Conservation (phyloP, 2,329 filamentous ascomycete species). For the Alternaria ventricosa region DNA sequence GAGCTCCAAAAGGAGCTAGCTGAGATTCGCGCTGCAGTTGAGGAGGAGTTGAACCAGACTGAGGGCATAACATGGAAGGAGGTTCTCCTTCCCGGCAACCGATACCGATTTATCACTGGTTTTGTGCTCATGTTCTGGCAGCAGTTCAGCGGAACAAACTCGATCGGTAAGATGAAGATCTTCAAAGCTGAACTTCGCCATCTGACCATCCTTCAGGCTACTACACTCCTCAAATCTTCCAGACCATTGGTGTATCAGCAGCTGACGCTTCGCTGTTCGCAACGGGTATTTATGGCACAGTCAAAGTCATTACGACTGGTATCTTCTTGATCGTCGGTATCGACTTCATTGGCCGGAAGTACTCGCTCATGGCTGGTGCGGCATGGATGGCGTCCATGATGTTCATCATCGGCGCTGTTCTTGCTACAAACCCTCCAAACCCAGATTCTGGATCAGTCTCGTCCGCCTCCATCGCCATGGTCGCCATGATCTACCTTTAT, state of each 20-base stretch:
- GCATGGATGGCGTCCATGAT: constrained; percentile 67
- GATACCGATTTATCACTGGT: constrained; percentile 69
- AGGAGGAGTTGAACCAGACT: constrained; percentile 72
- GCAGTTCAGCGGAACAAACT: constrained; percentile 78
- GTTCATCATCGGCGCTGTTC: constrained; percentile 69
- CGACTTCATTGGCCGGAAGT: constrained; percentile 67
- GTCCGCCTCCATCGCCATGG: constrained; percentile 63
- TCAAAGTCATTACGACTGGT: constrained; percentile 73
- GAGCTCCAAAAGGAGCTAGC: constrained; percentile 65
- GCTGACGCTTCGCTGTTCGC: constrained; percentile 10
- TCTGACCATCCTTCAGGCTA: constrained; percentile 56
- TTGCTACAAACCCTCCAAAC: constrained; percentile 52
- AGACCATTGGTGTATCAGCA: constrained; percentile 66
- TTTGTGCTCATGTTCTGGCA: constrained; percentile 79
- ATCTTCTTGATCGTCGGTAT: constrained; percentile 74
- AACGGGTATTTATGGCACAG: constrained; percentile 69
- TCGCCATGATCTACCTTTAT: constrained; percentile 78
- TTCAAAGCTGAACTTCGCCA: not conserved
- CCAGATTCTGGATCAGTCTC: constrained; percentile 40
- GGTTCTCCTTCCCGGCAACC: constrained; percentile 65
- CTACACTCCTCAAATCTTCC: constrained; percentile 76
- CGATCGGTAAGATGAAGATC: constrained; percentile 52
- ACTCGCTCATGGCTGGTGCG: constrained; percentile 70
- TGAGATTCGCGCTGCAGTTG: constrained; percentile 70
- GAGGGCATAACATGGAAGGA: constrained; percentile 42